Evolutionary conservation across 176 grass and related monocot species (phyloP), one percentile per base, ranked within the genome.

Genomic region (Pontederia paniculata): DNA sequence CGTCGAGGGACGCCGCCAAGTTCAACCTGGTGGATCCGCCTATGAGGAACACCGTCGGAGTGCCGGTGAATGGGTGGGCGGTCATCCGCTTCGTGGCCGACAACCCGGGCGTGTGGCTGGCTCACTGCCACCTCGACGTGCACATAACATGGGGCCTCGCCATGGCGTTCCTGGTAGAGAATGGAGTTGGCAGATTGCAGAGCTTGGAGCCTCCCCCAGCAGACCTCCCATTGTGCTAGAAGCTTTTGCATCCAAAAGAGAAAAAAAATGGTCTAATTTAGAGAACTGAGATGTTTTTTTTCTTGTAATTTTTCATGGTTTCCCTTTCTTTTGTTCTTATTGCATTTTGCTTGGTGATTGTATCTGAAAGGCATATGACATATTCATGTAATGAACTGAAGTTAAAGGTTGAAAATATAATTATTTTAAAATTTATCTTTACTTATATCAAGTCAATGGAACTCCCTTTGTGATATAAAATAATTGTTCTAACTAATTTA

Each of bases 1-100:
- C 77, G 17, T 65, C 28, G 42, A 42, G 72, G 1, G 86, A 97
- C 76, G 42, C 9, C 12, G 77, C 69, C 23, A 81, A 48, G 76
- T 82, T 91, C 69, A 98, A 98, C 86, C 65, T 98, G 25, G 74
- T 82, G 18, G 93, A 98, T 57, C 93, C 93, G 50, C 86, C 86
- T 18, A 52, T 72, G 60, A 70, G 83, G 72, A 98, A 98, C 80
- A 91, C 86, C 44, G 54, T 98, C 45, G 93, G 93, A 5, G 93
- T 98, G 62, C 93, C 93, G 1, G 83, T 84, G 37, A 88, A 77
- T 7, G 93, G 93, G n/a, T 91, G 86, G 86, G 93, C 80, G 12
- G 93, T 84, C 17, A 79, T 91, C 63, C 72, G 80, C 50, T 98
- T 98, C 71, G 15, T 60, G 15, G 93, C 86, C 0, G 80, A 98